phyloP scores from a whole-genome alignment of 768 basidiomycete genomes.

The Boletellus sp. region DNA sequence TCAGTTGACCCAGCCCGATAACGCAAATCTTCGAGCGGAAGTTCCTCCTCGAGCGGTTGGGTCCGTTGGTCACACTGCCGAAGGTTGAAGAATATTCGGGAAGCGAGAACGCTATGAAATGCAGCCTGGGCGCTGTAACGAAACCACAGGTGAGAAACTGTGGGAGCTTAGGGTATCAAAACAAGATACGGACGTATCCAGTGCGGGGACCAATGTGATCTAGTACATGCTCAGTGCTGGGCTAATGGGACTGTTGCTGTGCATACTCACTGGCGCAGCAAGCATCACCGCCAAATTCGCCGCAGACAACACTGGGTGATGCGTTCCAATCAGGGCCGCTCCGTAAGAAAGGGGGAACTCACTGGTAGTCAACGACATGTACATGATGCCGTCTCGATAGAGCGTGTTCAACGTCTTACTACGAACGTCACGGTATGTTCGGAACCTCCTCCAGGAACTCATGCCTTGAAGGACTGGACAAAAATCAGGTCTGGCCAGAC shows the following conservation, averaged over 20 bases:
- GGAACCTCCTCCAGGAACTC: slow-evolving; percentile 23
- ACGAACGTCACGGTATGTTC: slow-evolving; percentile 16
- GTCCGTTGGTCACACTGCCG: slow-evolving; percentile 11
- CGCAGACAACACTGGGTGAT: slow-evolving; percentile 9
- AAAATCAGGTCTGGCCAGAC: not conserved
- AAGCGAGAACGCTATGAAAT: slow-evolving; percentile 23
- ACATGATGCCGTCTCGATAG: slow-evolving; percentile 27
- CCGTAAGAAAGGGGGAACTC: not conserved
- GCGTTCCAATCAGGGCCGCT: not conserved
- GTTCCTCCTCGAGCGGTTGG: not conserved
- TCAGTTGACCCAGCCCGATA: not conserved
- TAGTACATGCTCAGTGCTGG: not conserved
- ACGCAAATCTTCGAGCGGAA: slow-evolving; percentile 8
- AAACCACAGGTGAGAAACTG: slow-evolving; percentile 6
- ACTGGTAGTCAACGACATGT: slow-evolving; percentile 25
- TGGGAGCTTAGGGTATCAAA: too few relatives aligned
- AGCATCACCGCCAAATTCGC: slow-evolving; percentile 14
- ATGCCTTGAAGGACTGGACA: slow-evolving; percentile 23
- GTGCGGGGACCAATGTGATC: slow-evolving; percentile 13
- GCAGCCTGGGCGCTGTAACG: slow-evolving; percentile 25
- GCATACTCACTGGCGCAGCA: slow-evolving; percentile 19
- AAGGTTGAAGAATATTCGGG: slow-evolving; percentile 30
- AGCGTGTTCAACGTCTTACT: slow-evolving; percentile 20
- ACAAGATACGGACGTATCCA: slow-evolving; percentile 21
- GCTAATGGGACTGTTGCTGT: not conserved